phyloP scores from a whole-genome alignment of 75 land plant species.

The Larix kaempferi region DNA sequence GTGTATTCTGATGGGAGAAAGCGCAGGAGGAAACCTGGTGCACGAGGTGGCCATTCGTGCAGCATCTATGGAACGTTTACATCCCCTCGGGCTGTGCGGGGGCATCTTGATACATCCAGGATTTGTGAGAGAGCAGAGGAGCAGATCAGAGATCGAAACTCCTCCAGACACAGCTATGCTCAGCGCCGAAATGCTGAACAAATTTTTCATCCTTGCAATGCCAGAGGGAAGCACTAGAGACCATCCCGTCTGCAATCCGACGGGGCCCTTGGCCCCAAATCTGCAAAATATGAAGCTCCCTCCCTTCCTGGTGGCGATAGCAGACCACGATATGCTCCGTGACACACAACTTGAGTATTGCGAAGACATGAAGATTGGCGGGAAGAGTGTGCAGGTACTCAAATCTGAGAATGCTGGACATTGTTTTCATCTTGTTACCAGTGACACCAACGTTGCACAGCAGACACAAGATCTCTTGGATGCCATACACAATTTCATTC shows the following conservation, averaged over 20 bases:
- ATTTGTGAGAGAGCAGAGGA: conserved; percentile 29
- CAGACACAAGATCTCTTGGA: conserved; percentile 8
- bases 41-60: conserved; percentile 30
- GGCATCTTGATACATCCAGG: conserved; percentile 36
- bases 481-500: conserved; percentile 11
- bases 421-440: conserved; percentile 30
- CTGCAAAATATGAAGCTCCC: conserved; percentile 28
- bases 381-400: conserved; percentile 41
- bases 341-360: conserved; percentile 56
- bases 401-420: conserved; percentile 27
- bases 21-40: conserved; percentile 41
- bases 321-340: conserved; percentile 43
- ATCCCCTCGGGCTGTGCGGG: not conserved
- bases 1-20: conserved; percentile 29
- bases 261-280: conserved; percentile 43
- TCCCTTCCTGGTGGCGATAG: conserved; percentile 42
- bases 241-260: conserved; percentile 61
- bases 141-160: conserved; percentile 33
- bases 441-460: conserved; percentile 1
- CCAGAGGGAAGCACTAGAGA: conserved; percentile 54
- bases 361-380: conserved; percentile 44
- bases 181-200: conserved; percentile 37
- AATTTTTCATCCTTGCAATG: conserved; percentile 37
- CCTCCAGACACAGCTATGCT: too few relatives aligned
- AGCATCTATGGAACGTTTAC: not conserved